phyloP scores from a whole-genome alignment of 2,329 filamentous ascomycete genomes.

The Arthrobotrys iridis region DNA sequence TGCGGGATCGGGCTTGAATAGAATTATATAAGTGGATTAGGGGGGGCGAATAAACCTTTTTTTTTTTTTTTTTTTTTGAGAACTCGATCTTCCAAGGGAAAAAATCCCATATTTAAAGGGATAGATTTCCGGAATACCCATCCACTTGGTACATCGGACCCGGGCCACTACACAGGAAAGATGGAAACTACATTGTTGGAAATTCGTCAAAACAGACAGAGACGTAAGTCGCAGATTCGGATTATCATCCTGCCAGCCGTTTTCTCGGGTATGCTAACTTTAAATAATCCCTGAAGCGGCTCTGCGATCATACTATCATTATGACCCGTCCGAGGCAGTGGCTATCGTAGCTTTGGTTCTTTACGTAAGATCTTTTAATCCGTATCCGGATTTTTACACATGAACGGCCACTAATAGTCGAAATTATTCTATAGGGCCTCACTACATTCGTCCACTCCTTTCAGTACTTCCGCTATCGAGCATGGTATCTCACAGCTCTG shows the following conservation, averaged over 20 bases:
- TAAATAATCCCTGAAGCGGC: not conserved
- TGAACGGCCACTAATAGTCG: not conserved
- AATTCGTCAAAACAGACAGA: constrained; percentile 1
- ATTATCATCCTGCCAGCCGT: not conserved
- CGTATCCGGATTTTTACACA: not conserved
- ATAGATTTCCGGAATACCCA: no score
- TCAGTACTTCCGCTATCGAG: constrained; percentile 55
- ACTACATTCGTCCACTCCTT: constrained; percentile 52
- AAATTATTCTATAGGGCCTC: constrained; percentile 36
- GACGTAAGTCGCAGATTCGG: constrained; percentile 4
- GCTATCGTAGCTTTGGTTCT: constrained; percentile 35
- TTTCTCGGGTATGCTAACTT: not conserved
- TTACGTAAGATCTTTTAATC: constrained; percentile 34
- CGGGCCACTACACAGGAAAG: no score
- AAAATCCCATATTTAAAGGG: no score
- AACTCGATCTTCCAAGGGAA: no score
- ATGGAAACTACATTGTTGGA: constrained; percentile 16
- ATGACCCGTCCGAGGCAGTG: constrained; percentile 30
- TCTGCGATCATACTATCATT: constrained; percentile 37
- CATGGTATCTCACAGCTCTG: constrained; percentile 55
- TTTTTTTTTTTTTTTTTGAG: no score
- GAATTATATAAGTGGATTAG: not conserved
- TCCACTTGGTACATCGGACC: no score
- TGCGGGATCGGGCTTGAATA: not conserved
- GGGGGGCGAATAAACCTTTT: not conserved